Evolutionary conservation across 2,329 filamentous ascomycete species (phyloP).

Genomic region (Talaromyces amestolkiae): DNA sequence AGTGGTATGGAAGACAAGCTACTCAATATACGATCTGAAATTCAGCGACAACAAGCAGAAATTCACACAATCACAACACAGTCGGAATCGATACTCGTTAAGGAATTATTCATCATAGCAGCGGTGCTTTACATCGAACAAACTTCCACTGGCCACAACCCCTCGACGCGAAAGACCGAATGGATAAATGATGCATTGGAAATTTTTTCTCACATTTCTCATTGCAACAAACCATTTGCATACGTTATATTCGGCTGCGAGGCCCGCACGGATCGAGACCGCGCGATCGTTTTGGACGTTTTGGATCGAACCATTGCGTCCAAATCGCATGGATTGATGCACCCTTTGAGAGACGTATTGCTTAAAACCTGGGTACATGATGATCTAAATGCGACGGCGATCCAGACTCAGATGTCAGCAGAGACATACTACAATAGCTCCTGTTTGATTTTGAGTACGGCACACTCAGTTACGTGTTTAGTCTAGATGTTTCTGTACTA

Average conservation of each 20-base stretch:
- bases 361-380: conserved; percentile 13
- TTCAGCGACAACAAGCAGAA: neutral
- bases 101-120: neutral
- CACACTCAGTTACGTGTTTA: neutral
- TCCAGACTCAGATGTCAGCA: neutral
- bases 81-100: neutral
- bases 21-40: neutral
- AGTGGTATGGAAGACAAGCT: neutral
- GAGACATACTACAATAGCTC: neutral
- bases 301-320: neutral
- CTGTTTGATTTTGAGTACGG: conserved; percentile 1
- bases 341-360: neutral
- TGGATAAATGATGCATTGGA: conserved; percentile 3
- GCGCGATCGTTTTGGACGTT: conserved; percentile 2
- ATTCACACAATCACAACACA: neutral
- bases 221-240: conserved; percentile 14
- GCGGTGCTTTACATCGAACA: neutral
- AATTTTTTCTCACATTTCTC: neutral
- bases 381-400: neutral
- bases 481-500: neutral
- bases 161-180: neutral
- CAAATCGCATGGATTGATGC: neutral
- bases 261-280: neutral
- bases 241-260: conserved; percentile 9
- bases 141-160: neutral